Evolutionary conservation across 495 filamentous ascomycete genomes (phyloP).

Genomic region (Lasiosphaeria hispida): DNA sequence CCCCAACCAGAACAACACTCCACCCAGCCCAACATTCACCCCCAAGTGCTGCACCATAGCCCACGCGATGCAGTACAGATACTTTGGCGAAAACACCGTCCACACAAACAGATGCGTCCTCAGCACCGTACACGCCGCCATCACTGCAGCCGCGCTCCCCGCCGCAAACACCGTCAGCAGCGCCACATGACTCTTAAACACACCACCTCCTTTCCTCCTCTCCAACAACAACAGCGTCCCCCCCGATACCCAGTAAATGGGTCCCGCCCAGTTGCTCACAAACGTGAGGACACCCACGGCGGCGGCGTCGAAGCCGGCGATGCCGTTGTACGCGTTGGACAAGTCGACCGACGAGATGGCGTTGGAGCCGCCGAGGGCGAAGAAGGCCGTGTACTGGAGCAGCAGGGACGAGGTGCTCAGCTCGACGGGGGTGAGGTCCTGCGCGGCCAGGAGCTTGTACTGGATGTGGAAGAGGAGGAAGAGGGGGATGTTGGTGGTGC

Average conservation of each 20-base stretch:
- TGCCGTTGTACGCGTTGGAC: conserved; percentile 79
- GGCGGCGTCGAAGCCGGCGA: conserved; percentile 63
- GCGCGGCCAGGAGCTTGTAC: conserved; percentile 46
- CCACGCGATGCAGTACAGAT: conserved; percentile 89
- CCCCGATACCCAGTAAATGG: conserved; percentile 78
- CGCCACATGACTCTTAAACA: conserved; percentile 50
- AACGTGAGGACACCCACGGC: conserved; percentile 80
- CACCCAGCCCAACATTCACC: conserved; percentile 60
- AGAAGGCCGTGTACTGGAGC: conserved; percentile 76
- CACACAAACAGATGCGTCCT: conserved; percentile 95
- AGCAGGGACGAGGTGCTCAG: conserved; percentile 63
- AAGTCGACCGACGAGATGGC: conserved; percentile 87
- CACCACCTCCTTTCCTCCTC: conserved; percentile 1
- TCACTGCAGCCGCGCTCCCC: conserved; percentile 63
- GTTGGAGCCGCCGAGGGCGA: conserved; percentile 88
- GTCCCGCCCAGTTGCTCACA: conserved; percentile 84
- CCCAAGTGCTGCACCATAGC: conserved; percentile 72
- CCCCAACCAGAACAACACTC: conserved; percentile 56
- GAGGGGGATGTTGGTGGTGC: conserved; percentile 77
- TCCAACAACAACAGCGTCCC: conserved; percentile 53
- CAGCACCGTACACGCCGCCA: conserved; percentile 81
- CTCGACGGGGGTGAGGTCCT: conserved; percentile 49
- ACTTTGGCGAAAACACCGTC: conserved; percentile 98
- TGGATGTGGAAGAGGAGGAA: conserved; percentile 70
- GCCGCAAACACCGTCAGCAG: conserved; percentile 66